Conservation (phyloP, 345 rosid species). For the Lepidium aucheri region DNA sequence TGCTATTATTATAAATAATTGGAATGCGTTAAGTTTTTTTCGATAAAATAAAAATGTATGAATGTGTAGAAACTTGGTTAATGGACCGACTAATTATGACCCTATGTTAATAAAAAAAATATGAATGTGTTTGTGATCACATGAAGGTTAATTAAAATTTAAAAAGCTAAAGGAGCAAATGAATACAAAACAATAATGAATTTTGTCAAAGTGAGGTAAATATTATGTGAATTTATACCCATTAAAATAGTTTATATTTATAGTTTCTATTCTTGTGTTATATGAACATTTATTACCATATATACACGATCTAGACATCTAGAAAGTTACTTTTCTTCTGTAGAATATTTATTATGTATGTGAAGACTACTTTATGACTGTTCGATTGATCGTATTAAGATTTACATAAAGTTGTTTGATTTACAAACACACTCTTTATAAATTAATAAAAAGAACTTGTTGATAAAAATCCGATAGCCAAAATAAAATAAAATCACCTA, state of each 20-base stretch:
- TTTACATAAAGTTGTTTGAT: not conserved
- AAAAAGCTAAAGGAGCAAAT: not conserved
- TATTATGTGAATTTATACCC: not conserved
- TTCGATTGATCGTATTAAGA: not conserved
- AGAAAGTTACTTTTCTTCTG: too few species aligned
- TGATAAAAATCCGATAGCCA: constrained; percentile 6
- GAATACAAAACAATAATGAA: not conserved
- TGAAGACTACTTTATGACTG: not conserved
- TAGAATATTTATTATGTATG: not conserved
- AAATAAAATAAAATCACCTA: constrained; percentile 15
- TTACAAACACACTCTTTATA: not conserved
- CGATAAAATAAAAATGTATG: too few species aligned
- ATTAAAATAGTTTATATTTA: not conserved
- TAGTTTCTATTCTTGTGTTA: not conserved
- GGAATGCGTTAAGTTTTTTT: not conserved
- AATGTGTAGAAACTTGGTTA: too few species aligned
- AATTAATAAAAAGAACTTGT: not conserved
- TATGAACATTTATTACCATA: too few species aligned
- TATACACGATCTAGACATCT: too few species aligned
- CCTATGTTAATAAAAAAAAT: too few species aligned
- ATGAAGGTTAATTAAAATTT: too few species aligned
- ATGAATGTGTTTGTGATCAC: not conserved
- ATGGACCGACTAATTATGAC: too few species aligned
- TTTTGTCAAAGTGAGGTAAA: too few species aligned
- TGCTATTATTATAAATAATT: not conserved